Evolutionary conservation across 306 rosid species (phyloP).

Genomic region (Lithocarpus polystachyus): DNA sequence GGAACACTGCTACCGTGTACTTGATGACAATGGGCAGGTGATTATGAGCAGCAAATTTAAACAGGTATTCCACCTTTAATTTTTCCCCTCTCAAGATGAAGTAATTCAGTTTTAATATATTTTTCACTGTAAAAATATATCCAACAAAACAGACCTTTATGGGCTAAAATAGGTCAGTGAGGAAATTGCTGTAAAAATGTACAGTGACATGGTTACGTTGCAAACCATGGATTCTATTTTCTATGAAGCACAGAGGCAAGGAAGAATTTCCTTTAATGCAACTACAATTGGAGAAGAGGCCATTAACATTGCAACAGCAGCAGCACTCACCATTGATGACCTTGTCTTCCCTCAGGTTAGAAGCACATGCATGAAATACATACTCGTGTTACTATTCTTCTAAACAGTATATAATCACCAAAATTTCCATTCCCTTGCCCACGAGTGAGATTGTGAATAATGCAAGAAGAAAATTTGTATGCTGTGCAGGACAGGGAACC

Average conservation of each 20-base stretch:
- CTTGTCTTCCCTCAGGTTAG: constrained; percentile 84
- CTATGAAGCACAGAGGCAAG: constrained; percentile 95
- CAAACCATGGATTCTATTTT: constrained; percentile 83
- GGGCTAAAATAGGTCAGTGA: constrained; percentile 44
- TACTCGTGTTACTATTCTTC: constrained; percentile 2
- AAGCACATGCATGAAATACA: not conserved
- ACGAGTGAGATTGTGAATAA: constrained; percentile 4
- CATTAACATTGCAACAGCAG: constrained; percentile 82
- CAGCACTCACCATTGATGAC: constrained; percentile 70
- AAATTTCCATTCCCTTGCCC: not conserved
- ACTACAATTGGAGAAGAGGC: constrained; percentile 86
- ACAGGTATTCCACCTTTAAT: constrained; percentile 42
- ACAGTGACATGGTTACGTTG: constrained; percentile 68
- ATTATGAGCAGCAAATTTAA: constrained; percentile 33
- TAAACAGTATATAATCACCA: not conserved
- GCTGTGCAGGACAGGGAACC: constrained; percentile 79
- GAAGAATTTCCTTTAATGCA: constrained; percentile 77
- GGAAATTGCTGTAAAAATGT: constrained; percentile 67
- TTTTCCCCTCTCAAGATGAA: not conserved
- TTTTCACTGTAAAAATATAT: not conserved
- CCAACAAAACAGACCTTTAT: not conserved
- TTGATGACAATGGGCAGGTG: constrained; percentile 58
- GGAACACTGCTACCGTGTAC: constrained; percentile 68
- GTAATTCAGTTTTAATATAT: not conserved
- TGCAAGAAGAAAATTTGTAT: constrained; percentile 17